phyloP scores from a whole-genome alignment of 108 stramenopile genomes.

The Fragilariopsis cylindrus region DNA sequence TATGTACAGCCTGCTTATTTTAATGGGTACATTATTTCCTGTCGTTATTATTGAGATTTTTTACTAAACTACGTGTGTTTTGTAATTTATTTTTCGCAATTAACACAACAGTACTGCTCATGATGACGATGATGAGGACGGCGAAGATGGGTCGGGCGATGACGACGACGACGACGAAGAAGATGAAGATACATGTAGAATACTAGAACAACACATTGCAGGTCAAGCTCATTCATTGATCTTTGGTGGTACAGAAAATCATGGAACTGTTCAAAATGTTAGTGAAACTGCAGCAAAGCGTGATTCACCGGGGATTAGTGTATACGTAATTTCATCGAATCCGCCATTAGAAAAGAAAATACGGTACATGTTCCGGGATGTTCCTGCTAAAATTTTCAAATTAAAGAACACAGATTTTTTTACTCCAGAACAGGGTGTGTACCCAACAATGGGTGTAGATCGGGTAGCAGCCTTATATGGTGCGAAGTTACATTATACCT shows the following conservation, averaged over 20 bases:
- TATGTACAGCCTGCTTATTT: background rate
- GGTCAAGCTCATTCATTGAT: conserved; percentile 17
- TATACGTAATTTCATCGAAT: conserved; percentile 72
- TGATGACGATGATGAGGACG: background rate
- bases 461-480: conserved; percentile 59
- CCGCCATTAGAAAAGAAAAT: conserved; percentile 30
- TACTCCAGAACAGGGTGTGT: conserved; percentile 53
- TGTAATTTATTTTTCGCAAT: too few relatives aligned
- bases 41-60: too few relatives aligned
- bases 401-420: conserved; percentile 68
- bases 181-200: conserved; percentile 16
- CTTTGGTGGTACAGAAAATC: conserved; percentile 23
- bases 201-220: conserved; percentile 25
- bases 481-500: conserved; percentile 40
- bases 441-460: conserved; percentile 74
- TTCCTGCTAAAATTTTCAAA: conserved; percentile 53
- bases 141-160: background rate
- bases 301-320: conserved; percentile 25
- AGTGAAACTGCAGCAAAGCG: conserved; percentile 7
- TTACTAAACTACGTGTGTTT: too few relatives aligned
- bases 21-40: background rate
- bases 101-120: background rate
- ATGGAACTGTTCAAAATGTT: conserved; percentile 7
- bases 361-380: conserved; percentile 33
- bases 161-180: conserved; percentile 19